Base-by-base conservation (phyloP, 208 protist species). In the Zelonia costaricensis region DNA sequence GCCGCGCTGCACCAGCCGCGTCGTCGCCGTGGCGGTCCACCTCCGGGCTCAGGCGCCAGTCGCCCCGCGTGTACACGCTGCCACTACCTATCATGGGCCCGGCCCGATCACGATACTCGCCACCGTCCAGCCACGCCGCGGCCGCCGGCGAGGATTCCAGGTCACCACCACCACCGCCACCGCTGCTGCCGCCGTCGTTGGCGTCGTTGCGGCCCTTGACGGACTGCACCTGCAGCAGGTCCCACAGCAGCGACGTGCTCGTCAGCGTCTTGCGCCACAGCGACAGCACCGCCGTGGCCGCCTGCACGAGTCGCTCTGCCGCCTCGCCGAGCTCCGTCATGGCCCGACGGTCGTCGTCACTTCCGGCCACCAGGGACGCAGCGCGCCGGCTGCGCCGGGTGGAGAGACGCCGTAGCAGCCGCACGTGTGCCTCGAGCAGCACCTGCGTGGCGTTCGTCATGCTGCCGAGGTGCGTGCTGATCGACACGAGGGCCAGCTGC, bases 221-320 rank as follows among this genome's bases (percentile, higher is more conserved):
- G 1, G 66, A 55, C 8, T 58, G 58, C 31, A 73, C n/a, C 22
- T 66, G 66, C 51, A 61, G 49, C 51, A 73, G 40, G 15, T 53
- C 43, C 57, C 66, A 73, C 40, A 73, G 54, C 18, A 73, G 35
- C 35, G 66, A 40, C 0, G 58, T 39, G 27, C 40, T 54, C 23
- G 66, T 62, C n/a, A 73, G 43, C 2, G 58, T 73, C 59, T 73
- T 73, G 20, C 66, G 66, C 66, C 66, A 73, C 51, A 73, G 44
- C 31, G 52, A 60, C 43, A 73, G 43, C 28, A 73, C 51, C 0
- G 46, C 58, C 25, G 62, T 61, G 18, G 66, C 66, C 0, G 66
- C 58, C 33, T 73, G 66, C 8, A 49, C 61, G 15, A 59, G 52
- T 33, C 66, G 52, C 58, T 73, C 57, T 23, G 59, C 58, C 22